These are phyloP conservation scores for Boletus coccyginus DNA, from an alignment of 768 basidiomycete genomes.

Conservation along the genomic window DNA sequence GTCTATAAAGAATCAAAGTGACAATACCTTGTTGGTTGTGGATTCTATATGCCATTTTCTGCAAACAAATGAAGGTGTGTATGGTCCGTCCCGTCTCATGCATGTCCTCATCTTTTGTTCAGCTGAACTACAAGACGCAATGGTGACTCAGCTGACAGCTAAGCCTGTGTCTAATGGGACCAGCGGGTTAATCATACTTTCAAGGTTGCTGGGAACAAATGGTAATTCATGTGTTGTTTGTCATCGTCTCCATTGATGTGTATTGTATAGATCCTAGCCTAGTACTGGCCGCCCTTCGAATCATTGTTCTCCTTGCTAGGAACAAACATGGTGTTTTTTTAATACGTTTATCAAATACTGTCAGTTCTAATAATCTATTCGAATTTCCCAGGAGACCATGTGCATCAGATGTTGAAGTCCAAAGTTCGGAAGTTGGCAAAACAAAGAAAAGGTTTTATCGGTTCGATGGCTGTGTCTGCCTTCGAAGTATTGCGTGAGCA, in stretches of 20 bases:
- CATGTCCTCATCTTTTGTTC: background rate
- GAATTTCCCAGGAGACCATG: background rate
- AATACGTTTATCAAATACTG: too few relatives aligned
- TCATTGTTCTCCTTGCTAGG: background rate
- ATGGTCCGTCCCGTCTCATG: background rate
- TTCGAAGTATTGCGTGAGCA: too few relatives aligned
- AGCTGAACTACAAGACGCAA: background rate
- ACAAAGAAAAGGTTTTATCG: too few relatives aligned
- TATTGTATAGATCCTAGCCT: background rate
- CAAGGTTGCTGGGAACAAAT: background rate
- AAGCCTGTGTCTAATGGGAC: background rate
- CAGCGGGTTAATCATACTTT: background rate
- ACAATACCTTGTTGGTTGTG: background rate
- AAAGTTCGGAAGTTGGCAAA: too few relatives aligned
- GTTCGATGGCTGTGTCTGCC: too few relatives aligned
- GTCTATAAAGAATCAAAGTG: background rate
- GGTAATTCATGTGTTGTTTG: background rate
- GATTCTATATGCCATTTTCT: background rate
- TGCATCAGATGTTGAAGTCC: too few relatives aligned
- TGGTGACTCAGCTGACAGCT: too few relatives aligned
- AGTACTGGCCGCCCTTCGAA: background rate
- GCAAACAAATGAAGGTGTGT: background rate
- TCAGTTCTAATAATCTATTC: too few relatives aligned
- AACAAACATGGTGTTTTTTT: too few relatives aligned
- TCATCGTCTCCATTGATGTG: background rate